These are phyloP conservation scores for Fusarium staphyleae DNA, from an alignment of 2,329 filamentous ascomycete species.

Conservation along the genomic window DNA sequence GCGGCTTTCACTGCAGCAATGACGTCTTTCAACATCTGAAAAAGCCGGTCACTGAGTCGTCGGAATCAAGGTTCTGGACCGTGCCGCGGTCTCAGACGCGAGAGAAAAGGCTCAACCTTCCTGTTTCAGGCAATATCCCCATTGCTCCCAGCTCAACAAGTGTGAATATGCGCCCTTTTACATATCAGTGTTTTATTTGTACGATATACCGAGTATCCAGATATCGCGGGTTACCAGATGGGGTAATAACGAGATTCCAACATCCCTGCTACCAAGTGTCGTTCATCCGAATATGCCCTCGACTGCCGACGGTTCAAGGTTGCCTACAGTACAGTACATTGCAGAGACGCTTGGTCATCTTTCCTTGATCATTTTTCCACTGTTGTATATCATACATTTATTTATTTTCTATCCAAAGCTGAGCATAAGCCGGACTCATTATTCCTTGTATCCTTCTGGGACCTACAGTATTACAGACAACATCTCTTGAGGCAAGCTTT, in stretches of 20 bases:
- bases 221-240: neutral
- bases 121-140: conserved; percentile 9
- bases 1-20: conserved; percentile 20
- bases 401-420: too few relatives aligned
- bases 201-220: neutral
- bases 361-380: too few relatives aligned
- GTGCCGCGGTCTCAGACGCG: conserved; percentile 4
- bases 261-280: neutral
- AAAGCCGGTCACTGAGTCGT: conserved; percentile 5
- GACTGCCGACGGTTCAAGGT: neutral
- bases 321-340: too few relatives aligned
- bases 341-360: too few relatives aligned
- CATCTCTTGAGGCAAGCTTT: neutral
- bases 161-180: neutral
- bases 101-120: conserved; percentile 4
- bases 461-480: too few relatives aligned
- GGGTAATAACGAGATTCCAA: neutral
- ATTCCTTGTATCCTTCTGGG: too few relatives aligned
- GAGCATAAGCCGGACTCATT: too few relatives aligned
- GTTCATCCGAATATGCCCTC: neutral
- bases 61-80: conserved; percentile 30
- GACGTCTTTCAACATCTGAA: conserved; percentile 33
- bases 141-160: neutral
- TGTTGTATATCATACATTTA: too few relatives aligned
- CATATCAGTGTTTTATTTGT: neutral